Conservation (phyloP, 441 rosid species). For the Sinapis alba region DNA sequence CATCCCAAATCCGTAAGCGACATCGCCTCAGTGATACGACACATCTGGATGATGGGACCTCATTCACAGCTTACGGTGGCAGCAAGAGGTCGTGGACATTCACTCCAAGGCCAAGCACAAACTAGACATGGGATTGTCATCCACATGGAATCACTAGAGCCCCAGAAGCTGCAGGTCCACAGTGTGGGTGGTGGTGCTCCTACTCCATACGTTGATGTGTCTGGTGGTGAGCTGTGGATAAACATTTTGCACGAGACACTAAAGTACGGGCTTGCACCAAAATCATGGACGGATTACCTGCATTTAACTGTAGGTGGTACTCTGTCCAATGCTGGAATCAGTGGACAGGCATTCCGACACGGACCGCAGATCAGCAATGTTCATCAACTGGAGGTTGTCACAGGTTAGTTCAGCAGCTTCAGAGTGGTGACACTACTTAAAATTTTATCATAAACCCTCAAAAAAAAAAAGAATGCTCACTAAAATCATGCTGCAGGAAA, state of each 20-base stretch:
- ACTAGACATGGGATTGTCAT: constrained; percentile 77
- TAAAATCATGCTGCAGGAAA: constrained; percentile 63
- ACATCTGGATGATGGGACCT: constrained; percentile 84
- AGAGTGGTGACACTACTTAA: constrained; percentile 20
- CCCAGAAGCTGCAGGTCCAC: constrained; percentile 53
- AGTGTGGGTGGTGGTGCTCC: constrained; percentile 43
- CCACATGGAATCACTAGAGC: constrained; percentile 80
- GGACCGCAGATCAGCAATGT: constrained; percentile 99
- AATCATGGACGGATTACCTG: constrained; percentile 98
- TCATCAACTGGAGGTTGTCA: constrained; percentile 84
- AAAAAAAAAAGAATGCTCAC: constrained; percentile 16
- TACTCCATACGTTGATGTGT: constrained; percentile 68
- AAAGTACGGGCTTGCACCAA: constrained; percentile 86
- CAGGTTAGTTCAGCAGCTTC: constrained; percentile 59
- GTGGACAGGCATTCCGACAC: constrained; percentile 96
- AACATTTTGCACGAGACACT: constrained; percentile 79
- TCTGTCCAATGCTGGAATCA: constrained; percentile 92
- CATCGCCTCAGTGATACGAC: constrained; percentile 70
- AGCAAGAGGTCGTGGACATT: constrained; percentile 97
- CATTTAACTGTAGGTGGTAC: constrained; percentile 97
- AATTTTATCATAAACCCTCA: not conserved
- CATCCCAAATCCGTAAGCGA: constrained; percentile 84
- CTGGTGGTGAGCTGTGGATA: constrained; percentile 95
- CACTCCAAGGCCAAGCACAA: constrained; percentile 94
- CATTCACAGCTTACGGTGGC: constrained; percentile 78